Conservation (phyloP, 108 stramenopile genomes). For the Parietichytrium sp. region DNA sequence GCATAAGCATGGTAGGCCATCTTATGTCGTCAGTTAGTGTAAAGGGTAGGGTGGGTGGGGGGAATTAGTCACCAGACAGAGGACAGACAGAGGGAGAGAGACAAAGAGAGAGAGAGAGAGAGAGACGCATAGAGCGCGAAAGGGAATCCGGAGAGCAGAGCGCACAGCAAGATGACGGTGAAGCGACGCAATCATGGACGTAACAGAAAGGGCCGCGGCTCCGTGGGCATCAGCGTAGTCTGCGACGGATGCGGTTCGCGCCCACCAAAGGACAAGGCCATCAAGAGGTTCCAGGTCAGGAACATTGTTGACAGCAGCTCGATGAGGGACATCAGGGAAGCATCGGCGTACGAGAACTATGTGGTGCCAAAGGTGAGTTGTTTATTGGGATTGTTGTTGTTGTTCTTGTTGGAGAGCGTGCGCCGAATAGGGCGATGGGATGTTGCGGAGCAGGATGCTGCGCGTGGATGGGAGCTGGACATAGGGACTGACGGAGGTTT, state of each 20-base stretch:
- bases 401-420: too few species aligned
- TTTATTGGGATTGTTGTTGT: too few species aligned
- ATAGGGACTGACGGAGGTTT: too few species aligned
- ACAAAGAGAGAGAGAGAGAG: background rate
- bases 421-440: too few species aligned
- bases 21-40: too few species aligned
- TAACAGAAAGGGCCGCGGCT: constrained; percentile 98
- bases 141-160: background rate
- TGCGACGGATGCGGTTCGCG: constrained; percentile 97
- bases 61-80: background rate
- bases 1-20: too few species aligned
- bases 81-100: background rate
- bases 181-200: constrained; percentile 98
- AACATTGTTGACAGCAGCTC: constrained; percentile 99
- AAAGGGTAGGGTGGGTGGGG: background rate
- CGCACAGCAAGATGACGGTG: constrained; percentile 81
- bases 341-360: constrained; percentile 97
- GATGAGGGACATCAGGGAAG: constrained; percentile 96
- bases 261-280: constrained; percentile 99
- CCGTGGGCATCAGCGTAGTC: constrained; percentile 94
- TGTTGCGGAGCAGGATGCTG: too few species aligned
- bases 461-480: too few species aligned
- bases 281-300: constrained; percentile 98
- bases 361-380: constrained; percentile 97
- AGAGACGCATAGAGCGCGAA: background rate